Percentiles rank a stretch among this genome's conserved stretches.
Evolutionary conservation across 768 basidiomycete genomes (phyloP).

Genomic region (Butyriboletus loyo): DNA sequence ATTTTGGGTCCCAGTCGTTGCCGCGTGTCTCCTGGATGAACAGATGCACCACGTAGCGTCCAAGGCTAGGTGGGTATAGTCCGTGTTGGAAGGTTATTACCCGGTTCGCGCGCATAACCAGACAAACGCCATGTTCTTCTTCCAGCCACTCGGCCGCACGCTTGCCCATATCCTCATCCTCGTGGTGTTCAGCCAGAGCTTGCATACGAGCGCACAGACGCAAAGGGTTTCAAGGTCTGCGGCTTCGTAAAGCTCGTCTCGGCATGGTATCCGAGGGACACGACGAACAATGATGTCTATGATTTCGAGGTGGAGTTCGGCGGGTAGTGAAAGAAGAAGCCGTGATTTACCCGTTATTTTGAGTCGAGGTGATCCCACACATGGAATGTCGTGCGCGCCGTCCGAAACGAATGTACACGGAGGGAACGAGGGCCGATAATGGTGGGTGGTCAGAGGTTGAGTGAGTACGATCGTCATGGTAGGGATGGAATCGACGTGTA

Average conservation of each 20-base stretch:
- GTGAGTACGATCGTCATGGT: constrained; percentile 14
- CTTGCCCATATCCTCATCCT: constrained; percentile 22
- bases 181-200: constrained; percentile 27
- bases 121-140: constrained; percentile 21
- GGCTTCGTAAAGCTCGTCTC: constrained; percentile 13
- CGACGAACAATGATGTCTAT: constrained; percentile 24
- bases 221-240: constrained; percentile 20
- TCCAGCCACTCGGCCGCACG: constrained; percentile 17
- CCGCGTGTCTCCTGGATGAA: constrained; percentile 31
- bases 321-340: constrained; percentile 20
- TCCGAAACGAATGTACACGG: background rate
- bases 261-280: constrained; percentile 6
- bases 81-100: constrained; percentile 27
- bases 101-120: constrained; percentile 12
- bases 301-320: constrained; percentile 31
- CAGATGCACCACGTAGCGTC: constrained; percentile 45
- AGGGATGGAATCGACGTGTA: background rate
- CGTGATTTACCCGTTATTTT: constrained; percentile 3
- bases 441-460: constrained; percentile 1
- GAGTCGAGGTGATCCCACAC: background rate
- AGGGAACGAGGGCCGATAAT: constrained; percentile 4
- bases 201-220: constrained; percentile 30
- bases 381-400: background rate
- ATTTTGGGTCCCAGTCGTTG: constrained; percentile 32
- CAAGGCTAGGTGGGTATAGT: constrained; percentile 53